Evolutionary conservation across 2,329 filamentous ascomycete species (phyloP), one percentile per base, ranked within the genome.

Genomic region (Aspergillus ibericus): DNA sequence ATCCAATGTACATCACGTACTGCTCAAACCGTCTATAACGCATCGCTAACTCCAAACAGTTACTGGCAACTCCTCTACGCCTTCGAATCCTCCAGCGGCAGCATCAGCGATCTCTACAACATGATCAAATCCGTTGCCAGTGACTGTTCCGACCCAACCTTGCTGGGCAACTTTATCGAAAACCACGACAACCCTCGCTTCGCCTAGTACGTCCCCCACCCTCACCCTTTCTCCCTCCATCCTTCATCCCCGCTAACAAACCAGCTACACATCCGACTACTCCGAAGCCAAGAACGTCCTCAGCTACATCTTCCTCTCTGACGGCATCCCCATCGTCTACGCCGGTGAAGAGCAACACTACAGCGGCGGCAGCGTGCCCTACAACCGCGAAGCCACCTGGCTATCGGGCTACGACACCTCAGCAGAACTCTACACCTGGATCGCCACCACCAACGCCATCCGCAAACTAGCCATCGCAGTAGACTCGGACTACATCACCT

Each of bases 291-390:
- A 86, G 72, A 89, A 89, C 65, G 81, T 82, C 1, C 77, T 88
- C 38, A 79, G 85, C 0, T 88, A 84, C 65, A 81, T 82, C 9
- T 81, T 89, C 47, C 78, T 89, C 5, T 65, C 73, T 0, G 72
- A 87, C 52, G 86, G 87, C 2, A 85, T 89, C 52, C 86, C 86
- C 1, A 85, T 88, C 52, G 64, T 89, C 52, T 89, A 89, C 71
- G 81, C 87, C 56, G 87, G 87, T n/a, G 84, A 86, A 57, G 87
- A 89, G 70, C 86, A 89, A 67, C 83, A 82, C 57, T 88, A 82
- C 66, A 70, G 74, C 1, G 82, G 82, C 27, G 82, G 79, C 15
- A 76, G 71, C 38, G 73, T 72, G 52, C 83, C 83, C 6, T 76
- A 78, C 0, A 79, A 78, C 47, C 82, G 85, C n/a, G 84, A 87